Evolutionary conservation across 495 filamentous ascomycete species (phyloP).

Genomic region (Penicillium canescens): DNA sequence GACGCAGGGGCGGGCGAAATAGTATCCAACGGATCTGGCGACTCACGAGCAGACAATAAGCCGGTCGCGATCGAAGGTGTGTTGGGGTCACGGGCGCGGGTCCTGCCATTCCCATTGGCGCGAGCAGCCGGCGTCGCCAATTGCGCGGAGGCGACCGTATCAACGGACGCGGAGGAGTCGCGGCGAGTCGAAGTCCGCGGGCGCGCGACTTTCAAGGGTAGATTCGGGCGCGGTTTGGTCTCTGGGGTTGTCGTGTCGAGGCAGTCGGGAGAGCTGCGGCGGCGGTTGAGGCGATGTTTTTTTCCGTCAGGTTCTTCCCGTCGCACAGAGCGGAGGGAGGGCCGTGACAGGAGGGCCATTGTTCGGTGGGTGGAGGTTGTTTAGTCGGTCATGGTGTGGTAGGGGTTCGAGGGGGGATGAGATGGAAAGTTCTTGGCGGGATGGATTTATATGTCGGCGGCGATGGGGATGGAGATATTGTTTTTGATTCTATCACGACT

Average conservation of each 20-base stretch:
- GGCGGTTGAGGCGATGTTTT: constrained; percentile 32
- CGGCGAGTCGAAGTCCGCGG: constrained; percentile 22
- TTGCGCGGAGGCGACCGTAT: constrained; percentile 19
- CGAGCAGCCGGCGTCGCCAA: constrained; percentile 19
- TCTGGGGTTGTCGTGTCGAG: constrained; percentile 33
- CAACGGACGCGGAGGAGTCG: constrained; percentile 18
- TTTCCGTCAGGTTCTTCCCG: constrained; percentile 29
- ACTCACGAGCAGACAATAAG: constrained; percentile 20
- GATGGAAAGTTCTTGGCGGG: neutral
- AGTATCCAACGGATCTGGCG: constrained; percentile 43
- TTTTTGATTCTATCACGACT: neutral
- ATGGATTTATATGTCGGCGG: neutral
- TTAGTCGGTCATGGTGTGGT: constrained; percentile 8
- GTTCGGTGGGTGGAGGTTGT: constrained; percentile 12
- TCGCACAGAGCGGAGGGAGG: constrained; percentile 39
- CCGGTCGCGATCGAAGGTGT: constrained; percentile 12
- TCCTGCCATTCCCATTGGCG: constrained; percentile 23
- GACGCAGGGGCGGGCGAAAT: constrained; percentile 29
- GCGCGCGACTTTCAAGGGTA: constrained; percentile 21
- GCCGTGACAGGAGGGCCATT: constrained; percentile 42
- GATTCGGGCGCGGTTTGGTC: constrained; percentile 20
- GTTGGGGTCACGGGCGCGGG: constrained; percentile 13
- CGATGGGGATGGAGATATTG: neutral
- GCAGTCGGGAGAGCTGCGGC: constrained; percentile 41
- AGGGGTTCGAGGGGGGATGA: neutral